These are phyloP conservation scores for Effrenium voratum DNA, from an alignment of 73 alveolate genomes.

Conservation along the genomic window DNA sequence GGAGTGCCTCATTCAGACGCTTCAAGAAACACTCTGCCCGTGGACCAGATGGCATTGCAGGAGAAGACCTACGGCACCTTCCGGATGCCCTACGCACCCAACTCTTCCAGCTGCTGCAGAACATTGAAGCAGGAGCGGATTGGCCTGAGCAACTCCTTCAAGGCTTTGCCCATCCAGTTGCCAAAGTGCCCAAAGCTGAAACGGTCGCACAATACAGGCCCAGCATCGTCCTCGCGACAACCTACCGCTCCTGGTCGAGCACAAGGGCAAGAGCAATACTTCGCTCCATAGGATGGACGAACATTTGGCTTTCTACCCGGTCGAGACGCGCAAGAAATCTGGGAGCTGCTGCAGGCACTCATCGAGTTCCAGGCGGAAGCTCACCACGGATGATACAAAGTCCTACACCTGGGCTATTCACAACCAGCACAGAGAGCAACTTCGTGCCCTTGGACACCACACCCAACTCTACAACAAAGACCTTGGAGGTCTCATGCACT, in stretches of 20 bases:
- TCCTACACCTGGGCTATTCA: too few relatives aligned
- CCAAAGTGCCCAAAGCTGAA: not conserved
- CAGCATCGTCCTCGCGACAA: not conserved
- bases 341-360: too few relatives aligned
- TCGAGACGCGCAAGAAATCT: too few relatives aligned
- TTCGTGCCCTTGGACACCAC: too few relatives aligned
- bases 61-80: not conserved
- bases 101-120: not conserved
- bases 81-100: not conserved
- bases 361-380: too few relatives aligned
- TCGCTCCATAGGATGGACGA: not conserved
- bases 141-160: not conserved
- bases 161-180: not conserved
- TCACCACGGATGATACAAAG: too few relatives aligned
- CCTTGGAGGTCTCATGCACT: too few relatives aligned
- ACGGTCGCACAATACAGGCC: not conserved
- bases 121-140: not conserved
- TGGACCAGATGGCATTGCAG: not conserved
- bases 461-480: too few relatives aligned
- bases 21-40: not conserved
- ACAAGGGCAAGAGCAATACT: not conserved
- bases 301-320: too few relatives aligned
- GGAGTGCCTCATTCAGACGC: not conserved
- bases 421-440: too few relatives aligned
- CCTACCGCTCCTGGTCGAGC: not conserved